Evolutionary conservation across 129 eudicot genomes (phyloP).

Genomic region (Centella asiatica): DNA sequence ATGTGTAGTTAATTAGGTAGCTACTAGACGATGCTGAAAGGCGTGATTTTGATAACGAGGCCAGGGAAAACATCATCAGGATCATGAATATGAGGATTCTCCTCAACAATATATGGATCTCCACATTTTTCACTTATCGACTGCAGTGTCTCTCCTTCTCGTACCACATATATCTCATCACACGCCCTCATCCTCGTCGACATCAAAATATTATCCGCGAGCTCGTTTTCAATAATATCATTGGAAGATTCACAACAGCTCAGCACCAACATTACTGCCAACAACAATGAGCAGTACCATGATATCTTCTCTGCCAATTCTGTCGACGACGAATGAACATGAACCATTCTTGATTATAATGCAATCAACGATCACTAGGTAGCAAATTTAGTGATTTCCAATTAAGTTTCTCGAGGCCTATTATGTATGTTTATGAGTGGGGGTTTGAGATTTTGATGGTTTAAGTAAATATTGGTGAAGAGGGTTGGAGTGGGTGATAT

Average conservation of each 20-base stretch:
- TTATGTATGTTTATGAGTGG: no score
- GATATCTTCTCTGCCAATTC: slow-evolving; percentile 30
- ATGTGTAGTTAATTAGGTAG: no score
- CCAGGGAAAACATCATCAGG: slow-evolving; percentile 97
- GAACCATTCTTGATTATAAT: slow-evolving; percentile 11
- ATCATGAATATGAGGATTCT: slow-evolving; percentile 72
- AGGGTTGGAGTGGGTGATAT: no score
- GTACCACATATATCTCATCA: slow-evolving; percentile 47
- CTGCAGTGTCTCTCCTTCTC: slow-evolving; percentile 47
- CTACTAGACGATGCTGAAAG: slow-evolving; percentile 29
- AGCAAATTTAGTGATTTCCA: no score
- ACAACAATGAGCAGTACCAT: slow-evolving; percentile 26
- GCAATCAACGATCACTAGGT: no score
- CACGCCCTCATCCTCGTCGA: slow-evolving; percentile 14
- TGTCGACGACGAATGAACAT: slow-evolving; percentile 2
- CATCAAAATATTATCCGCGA: neutral
- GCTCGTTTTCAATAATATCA: neutral
- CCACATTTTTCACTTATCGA: slow-evolving; percentile 50
- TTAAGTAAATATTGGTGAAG: no score
- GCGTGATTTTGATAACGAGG: slow-evolving; percentile 75
- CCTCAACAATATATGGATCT: slow-evolving; percentile 48
- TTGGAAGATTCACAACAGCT: slow-evolving; percentile 34
- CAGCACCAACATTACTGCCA: slow-evolving; percentile 31
- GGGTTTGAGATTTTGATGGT: no score
- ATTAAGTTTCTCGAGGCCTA: no score